Evolutionary conservation across 1,284 basidiomycete species (phyloP).

Genomic region (Apiotrichum mycotoxinovorans): DNA sequence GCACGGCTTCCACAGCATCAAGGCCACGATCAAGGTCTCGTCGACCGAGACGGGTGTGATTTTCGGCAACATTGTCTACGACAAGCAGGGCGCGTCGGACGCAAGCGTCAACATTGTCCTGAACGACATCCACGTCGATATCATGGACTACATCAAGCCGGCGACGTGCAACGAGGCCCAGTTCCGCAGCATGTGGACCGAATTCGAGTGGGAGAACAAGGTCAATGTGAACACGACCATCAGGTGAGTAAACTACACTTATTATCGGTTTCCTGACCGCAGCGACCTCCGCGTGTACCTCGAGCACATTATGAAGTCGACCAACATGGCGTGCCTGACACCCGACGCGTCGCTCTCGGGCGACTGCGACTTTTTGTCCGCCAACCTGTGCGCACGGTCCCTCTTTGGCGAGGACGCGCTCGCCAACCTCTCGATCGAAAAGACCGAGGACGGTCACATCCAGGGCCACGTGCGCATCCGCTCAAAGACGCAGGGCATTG

Average conservation of each 20-base stretch:
- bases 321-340: constrained; percentile 95
- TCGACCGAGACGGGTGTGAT: constrained; percentile 98
- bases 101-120: constrained; percentile 75
- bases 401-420: constrained; percentile 96
- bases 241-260: not conserved
- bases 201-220: constrained; percentile 98
- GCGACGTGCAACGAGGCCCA: constrained; percentile 90
- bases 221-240: constrained; percentile 84
- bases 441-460: constrained; percentile 74
- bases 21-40: constrained; percentile 96
- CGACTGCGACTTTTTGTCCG: constrained; percentile 88
- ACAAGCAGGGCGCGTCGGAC: constrained; percentile 80
- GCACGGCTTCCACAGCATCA: constrained; percentile 97
- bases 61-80: constrained; percentile 97
- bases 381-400: constrained; percentile 88
- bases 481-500: constrained; percentile 94
- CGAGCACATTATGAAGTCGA: constrained; percentile 83
- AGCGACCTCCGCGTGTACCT: constrained; percentile 79
- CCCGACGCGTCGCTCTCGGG: constrained; percentile 86
- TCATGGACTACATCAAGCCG: constrained; percentile 99
- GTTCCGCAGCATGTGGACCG: constrained; percentile 97
- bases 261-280: constrained; percentile 57
- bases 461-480: constrained; percentile 88
- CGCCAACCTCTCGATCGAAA: constrained; percentile 92
- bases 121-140: constrained; percentile 98